phyloP scores from a whole-genome alignment of 176 grass and related monocot species.

The Avena insularis region DNA sequence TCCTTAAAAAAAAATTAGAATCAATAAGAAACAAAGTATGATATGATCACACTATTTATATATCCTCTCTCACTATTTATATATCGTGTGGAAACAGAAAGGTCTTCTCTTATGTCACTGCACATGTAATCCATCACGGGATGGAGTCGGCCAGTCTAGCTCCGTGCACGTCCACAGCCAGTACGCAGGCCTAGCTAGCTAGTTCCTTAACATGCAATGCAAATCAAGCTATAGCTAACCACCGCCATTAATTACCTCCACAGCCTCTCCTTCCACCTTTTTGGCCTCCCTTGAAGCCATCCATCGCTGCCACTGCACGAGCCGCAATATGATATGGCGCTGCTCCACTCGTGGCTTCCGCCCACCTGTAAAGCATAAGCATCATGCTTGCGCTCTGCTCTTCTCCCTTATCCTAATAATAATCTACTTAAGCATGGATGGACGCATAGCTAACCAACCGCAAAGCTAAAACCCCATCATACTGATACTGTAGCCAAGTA shows the following conservation, averaged over 20 bases:
- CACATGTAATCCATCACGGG: slow-evolving; percentile 44
- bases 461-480: neutral
- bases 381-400: neutral
- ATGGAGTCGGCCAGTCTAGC: neutral
- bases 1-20: too few relatives aligned
- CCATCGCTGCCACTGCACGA: neutral
- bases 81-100: neutral
- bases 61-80: neutral
- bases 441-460: neutral
- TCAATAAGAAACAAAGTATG: too few relatives aligned
- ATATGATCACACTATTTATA: too few relatives aligned
- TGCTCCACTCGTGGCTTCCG: slow-evolving; percentile 3
- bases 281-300: neutral
- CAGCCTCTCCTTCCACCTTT: neutral
- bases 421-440: slow-evolving; percentile 4
- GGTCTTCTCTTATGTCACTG: slow-evolving; percentile 34
- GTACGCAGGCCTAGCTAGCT: neutral
- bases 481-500: slow-evolving; percentile 6
- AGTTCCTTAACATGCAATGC: neutral
- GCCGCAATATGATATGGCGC: slow-evolving; percentile 32
- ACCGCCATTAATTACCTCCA: slow-evolving; percentile 24
- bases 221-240: slow-evolving; percentile 27
- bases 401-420: slow-evolving; percentile 23
- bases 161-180: neutral
- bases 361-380: slow-evolving; percentile 57